Conservation (phyloP, 2,329 filamentous ascomycete genomes). For the Stagonosporopsis chrysanthemi region DNA sequence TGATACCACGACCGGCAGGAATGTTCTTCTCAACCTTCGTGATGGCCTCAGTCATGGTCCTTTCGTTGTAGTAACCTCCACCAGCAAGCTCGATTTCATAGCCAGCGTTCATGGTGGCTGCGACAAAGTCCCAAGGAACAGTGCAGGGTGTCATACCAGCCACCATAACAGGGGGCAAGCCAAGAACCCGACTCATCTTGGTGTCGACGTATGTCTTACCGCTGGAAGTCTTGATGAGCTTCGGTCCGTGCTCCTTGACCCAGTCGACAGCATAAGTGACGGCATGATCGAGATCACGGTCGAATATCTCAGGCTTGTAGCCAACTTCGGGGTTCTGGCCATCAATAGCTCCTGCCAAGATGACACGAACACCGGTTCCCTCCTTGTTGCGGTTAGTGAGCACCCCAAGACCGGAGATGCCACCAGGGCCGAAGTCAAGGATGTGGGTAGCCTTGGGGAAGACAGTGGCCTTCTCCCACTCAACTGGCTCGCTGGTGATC, state of each 20-base stretch:
- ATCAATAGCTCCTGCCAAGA: constrained; percentile 91
- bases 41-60: constrained; percentile 56
- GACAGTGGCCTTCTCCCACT: constrained; percentile 94
- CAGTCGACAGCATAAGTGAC: constrained; percentile 96
- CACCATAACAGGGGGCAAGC: constrained; percentile 57
- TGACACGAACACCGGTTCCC: constrained; percentile 94
- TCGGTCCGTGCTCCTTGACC: constrained; percentile 97
- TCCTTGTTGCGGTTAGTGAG: constrained; percentile 99
- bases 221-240: constrained; percentile 84
- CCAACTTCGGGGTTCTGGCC: constrained; percentile 90
- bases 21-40: constrained; percentile 54
- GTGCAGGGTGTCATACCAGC: constrained; percentile 60
- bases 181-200: constrained; percentile 65
- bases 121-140: constrained; percentile 59
- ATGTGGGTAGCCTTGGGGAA: constrained; percentile 94
- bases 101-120: constrained; percentile 62
- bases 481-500: constrained; percentile 91
- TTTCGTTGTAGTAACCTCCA: constrained; percentile 59
- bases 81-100: constrained; percentile 59
- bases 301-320: constrained; percentile 97
- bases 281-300: constrained; percentile 92
- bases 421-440: constrained; percentile 94
- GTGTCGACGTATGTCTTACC: constrained; percentile 95
- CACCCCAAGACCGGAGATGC: constrained; percentile 93
- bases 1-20: constrained; percentile 59